A percentile compares a stretch with the other conserved stretches of the same genome.
Evolutionary conservation across 768 basidiomycete species (phyloP).

Genomic region (Crassisporium funariophilum): DNA sequence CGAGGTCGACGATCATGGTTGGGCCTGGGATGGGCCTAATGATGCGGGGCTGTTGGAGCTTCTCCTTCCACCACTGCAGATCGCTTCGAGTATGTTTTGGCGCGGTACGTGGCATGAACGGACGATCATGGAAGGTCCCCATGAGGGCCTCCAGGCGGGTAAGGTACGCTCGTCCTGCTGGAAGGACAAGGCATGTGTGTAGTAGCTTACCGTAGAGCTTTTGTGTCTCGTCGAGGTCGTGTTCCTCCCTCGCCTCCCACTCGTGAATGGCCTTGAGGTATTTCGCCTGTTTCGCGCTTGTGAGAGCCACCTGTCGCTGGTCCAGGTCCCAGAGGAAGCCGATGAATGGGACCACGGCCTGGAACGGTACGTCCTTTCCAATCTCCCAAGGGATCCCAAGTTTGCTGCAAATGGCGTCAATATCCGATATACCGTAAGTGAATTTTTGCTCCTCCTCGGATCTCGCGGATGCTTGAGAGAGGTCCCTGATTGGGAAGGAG

Average conservation of each 20-base stretch:
- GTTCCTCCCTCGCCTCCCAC: conserved; percentile 22
- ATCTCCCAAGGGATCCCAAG: conserved; percentile 29
- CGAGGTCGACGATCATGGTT: conserved; percentile 21
- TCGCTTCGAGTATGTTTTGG: conserved; percentile 16
- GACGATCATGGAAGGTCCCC: conserved; percentile 21
- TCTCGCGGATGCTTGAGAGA: conserved; percentile 12
- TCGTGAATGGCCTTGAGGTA: conserved; percentile 24
- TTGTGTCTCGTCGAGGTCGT: conserved; percentile 31
- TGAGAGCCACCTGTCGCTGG: conserved; percentile 8
- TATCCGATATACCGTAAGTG: conserved; percentile 25
- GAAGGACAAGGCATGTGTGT: conserved; percentile 29
- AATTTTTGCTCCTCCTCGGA: conserved; percentile 15
- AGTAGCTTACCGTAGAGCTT: conserved; percentile 42
- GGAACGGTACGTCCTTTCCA: conserved; percentile 19
- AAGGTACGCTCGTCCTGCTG: conserved; percentile 37
- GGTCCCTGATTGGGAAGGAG: conserved; percentile 14
- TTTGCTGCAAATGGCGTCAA: conserved; percentile 28
- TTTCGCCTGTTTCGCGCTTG: conserved; percentile 15
- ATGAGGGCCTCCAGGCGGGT: conserved; percentile 40
- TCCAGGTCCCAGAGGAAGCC: conserved; percentile 26
- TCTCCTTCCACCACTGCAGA: conserved; percentile 35
- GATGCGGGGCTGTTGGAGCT: conserved; percentile 12
- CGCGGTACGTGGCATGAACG: conserved; percentile 29
- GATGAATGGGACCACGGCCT: conserved; percentile 10
- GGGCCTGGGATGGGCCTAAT: conserved; percentile 29